Evolutionary conservation across 1,284 basidiomycete species (phyloP).

Genomic region (Leucoagaricus sp.): DNA sequence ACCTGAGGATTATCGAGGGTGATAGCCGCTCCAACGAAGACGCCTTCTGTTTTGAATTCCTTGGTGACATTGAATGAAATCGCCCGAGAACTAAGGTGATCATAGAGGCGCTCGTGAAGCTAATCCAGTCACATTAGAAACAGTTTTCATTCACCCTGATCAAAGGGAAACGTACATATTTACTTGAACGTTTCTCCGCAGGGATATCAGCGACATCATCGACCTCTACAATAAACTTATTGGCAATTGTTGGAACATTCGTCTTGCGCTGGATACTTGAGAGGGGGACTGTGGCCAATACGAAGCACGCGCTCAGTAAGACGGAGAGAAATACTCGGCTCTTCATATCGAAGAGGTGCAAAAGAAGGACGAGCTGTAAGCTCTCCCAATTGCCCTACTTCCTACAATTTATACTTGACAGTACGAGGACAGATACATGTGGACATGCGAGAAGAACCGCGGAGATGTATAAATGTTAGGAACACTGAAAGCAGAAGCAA

Average conservation of each 20-base stretch:
- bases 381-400: not conserved
- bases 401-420: conserved; percentile 8
- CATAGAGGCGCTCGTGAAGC: conserved; percentile 30
- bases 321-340: conserved; percentile 25
- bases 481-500: not conserved
- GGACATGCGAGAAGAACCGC: conserved; percentile 16
- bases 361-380: not conserved
- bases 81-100: conserved; percentile 32
- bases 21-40: conserved; percentile 43
- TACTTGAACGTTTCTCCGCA: conserved; percentile 33
- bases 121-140: not conserved
- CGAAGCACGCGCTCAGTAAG: conserved; percentile 24
- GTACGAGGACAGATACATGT: conserved; percentile 13
- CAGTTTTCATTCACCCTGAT: not conserved
- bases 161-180: conserved; percentile 17
- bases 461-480: not conserved
- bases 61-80: conserved; percentile 38
- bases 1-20: conserved; percentile 28
- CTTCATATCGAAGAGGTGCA: conserved; percentile 30
- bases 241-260: conserved; percentile 39
- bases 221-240: conserved; percentile 56
- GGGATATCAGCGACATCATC: conserved; percentile 38
- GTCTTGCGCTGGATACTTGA: conserved; percentile 23
- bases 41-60: conserved; percentile 38
- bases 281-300: conserved; percentile 17